Percentiles rank a stretch among this genome's conserved stretches.
phyloP scores from a whole-genome alignment of 208 protist genomes.

The Trypanosoma lewisi region DNA sequence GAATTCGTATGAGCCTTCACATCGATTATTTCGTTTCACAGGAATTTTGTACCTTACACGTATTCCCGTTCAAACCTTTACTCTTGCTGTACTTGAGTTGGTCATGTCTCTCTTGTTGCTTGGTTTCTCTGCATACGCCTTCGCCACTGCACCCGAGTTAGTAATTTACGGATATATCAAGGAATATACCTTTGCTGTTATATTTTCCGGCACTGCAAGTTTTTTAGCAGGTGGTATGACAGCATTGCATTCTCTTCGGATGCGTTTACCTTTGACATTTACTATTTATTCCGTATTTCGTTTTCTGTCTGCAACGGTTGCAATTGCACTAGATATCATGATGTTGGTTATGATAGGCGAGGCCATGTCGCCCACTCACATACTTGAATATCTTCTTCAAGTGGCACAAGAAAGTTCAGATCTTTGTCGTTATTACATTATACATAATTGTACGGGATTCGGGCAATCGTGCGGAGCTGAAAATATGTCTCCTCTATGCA shows the following conservation, averaged over 20 bases:
- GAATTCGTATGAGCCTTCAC: constrained; percentile 34
- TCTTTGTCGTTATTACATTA: constrained; percentile 30
- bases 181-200: constrained; percentile 31
- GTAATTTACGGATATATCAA: constrained; percentile 39
- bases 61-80: constrained; percentile 66
- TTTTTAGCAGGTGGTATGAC: constrained; percentile 33
- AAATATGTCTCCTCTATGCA: constrained; percentile 9
- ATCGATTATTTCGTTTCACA: constrained; percentile 47
- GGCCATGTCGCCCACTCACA: constrained; percentile 19
- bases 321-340: constrained; percentile 37
- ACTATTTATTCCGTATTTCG: constrained; percentile 15
- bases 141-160: constrained; percentile 7
- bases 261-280: constrained; percentile 38
- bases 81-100: constrained; percentile 46
- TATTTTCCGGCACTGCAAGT: constrained; percentile 27
- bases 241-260: constrained; percentile 46
- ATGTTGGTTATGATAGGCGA: constrained; percentile 38
- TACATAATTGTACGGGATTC: constrained; percentile 49
- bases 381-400: constrained; percentile 9
- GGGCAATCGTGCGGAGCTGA: constrained; percentile 20
- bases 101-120: constrained; percentile 34
- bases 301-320: constrained; percentile 7
- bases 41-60: constrained; percentile 67
- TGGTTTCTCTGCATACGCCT: constrained; percentile 31
- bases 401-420: neutral